Conservation (phyloP, 2,329 filamentous ascomycete genomes). For the Cladobotryum mycophilum region DNA sequence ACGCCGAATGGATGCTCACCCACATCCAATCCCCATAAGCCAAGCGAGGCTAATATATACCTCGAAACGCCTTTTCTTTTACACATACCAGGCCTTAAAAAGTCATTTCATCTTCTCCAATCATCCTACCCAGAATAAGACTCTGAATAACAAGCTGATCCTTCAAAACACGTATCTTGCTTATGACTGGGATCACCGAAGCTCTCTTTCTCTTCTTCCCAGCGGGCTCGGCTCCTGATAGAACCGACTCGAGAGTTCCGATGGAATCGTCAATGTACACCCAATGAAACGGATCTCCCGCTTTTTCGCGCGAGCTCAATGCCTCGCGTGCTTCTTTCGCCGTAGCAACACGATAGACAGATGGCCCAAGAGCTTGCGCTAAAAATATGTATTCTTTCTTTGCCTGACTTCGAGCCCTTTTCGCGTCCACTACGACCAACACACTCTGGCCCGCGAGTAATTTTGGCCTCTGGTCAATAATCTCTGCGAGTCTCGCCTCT, state of each 20-base stretch:
- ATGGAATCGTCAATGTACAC: slow-evolving; percentile 68
- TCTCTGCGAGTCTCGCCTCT: slow-evolving; percentile 49
- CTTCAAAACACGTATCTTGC: slow-evolving; percentile 61
- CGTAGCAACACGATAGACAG: slow-evolving; percentile 59
- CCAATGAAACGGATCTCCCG: slow-evolving; percentile 59
- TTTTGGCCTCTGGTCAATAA: slow-evolving; percentile 54
- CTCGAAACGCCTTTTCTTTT: neutral
- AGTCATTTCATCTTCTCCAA: slow-evolving; percentile 51
- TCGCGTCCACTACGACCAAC: slow-evolving; percentile 58
- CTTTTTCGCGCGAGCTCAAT: slow-evolving; percentile 45
- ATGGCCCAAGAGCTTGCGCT: slow-evolving; percentile 69
- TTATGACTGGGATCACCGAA: slow-evolving; percentile 27
- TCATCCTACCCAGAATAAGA: slow-evolving; percentile 74
- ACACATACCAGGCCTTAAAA: slow-evolving; percentile 1
- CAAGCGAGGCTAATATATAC: neutral
- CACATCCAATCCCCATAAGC: neutral
- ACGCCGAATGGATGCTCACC: neutral
- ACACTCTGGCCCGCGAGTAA: slow-evolving; percentile 61
- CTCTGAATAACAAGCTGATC: slow-evolving; percentile 91
- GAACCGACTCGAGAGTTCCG: slow-evolving; percentile 46
- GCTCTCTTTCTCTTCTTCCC: slow-evolving; percentile 38
- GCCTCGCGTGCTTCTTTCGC: slow-evolving; percentile 57
- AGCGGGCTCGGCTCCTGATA: slow-evolving; percentile 24
- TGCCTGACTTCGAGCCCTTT: slow-evolving; percentile 54
- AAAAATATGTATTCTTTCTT: slow-evolving; percentile 77